Evolutionary conservation across 225 moss, liverwort and hornwort genomes (phyloP).

Genomic region (Sphagnum tenellum): DNA sequence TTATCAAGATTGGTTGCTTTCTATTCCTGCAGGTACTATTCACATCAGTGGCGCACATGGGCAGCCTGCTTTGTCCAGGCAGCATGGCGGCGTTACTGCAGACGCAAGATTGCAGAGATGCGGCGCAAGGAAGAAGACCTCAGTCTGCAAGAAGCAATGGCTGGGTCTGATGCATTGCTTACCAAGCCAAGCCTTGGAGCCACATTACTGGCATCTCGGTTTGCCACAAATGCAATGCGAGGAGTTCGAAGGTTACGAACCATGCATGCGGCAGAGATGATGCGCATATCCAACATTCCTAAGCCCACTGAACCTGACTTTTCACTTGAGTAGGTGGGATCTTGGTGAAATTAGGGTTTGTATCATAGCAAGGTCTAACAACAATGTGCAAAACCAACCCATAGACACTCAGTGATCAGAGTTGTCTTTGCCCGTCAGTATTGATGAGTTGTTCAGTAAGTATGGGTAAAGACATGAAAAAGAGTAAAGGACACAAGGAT

Average conservation of each 20-base stretch:
- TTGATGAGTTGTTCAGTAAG: no score
- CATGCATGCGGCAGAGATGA: slow-evolving; percentile 81
- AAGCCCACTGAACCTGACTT: slow-evolving; percentile 95
- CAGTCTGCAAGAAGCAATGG: slow-evolving; percentile 35
- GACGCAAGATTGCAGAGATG: slow-evolving; percentile 42
- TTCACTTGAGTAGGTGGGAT: slow-evolving; percentile 30
- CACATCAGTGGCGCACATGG: slow-evolving; percentile 96
- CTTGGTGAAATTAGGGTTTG: no score
- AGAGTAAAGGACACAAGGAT: no score
- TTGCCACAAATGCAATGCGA: slow-evolving; percentile 86
- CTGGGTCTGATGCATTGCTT: slow-evolving; percentile 16
- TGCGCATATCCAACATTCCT: slow-evolving; percentile 68
- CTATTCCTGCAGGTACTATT: slow-evolving; percentile 63
- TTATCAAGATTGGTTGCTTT: slow-evolving; percentile 45
- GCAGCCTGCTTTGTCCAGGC: slow-evolving; percentile 88
- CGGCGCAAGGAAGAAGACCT: slow-evolving; percentile 62
- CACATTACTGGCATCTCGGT: slow-evolving; percentile 61
- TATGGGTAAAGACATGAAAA: no score
- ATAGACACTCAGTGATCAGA: no score
- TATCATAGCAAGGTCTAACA: no score
- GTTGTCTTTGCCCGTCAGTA: no score
- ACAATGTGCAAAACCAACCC: no score
- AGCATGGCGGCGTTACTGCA: slow-evolving; percentile 81
- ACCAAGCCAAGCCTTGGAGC: slow-evolving; percentile 45
- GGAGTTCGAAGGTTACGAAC: slow-evolving; percentile 73